These are phyloP conservation scores for Trifolium repens DNA, from an alignment of 306 rosid species.

Conservation along the genomic window DNA sequence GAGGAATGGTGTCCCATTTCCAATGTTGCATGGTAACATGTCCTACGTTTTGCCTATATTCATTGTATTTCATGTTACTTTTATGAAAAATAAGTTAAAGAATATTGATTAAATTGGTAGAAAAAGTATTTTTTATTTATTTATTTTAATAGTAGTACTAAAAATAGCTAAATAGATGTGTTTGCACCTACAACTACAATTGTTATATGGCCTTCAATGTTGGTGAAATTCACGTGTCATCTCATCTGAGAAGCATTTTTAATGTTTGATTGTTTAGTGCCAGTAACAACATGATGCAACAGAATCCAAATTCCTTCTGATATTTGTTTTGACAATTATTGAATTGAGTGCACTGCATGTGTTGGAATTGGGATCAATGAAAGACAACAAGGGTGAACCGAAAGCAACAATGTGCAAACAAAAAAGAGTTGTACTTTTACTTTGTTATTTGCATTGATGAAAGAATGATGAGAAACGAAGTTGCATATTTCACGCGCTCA, in stretches of 20 bases:
- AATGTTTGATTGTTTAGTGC: too few species aligned
- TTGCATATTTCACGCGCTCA: neutral
- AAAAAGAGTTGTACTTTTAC: neutral
- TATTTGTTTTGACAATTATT: neutral
- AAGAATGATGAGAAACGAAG: neutral
- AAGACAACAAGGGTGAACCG: conserved; percentile 2
- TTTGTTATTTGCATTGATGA: neutral
- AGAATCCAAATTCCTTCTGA: neutral
- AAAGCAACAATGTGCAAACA: neutral
- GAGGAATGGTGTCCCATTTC: neutral
- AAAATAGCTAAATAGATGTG: too few species aligned
- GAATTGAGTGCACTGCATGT: neutral
- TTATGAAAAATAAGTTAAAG: neutral
- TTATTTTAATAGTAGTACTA: too few species aligned
- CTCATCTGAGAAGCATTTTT: too few species aligned
- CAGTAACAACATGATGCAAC: neutral
- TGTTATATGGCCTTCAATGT: too few species aligned
- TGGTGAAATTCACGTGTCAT: too few species aligned
- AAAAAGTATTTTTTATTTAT: neutral
- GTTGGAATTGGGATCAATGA: neutral
- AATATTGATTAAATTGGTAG: neutral
- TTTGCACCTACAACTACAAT: too few species aligned
- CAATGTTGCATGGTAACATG: neutral
- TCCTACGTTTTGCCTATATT: neutral
- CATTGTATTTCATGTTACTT: neutral